phyloP scores from a whole-genome alignment of 768 basidiomycete genomes.

The Phanerochaete carnosa region DNA sequence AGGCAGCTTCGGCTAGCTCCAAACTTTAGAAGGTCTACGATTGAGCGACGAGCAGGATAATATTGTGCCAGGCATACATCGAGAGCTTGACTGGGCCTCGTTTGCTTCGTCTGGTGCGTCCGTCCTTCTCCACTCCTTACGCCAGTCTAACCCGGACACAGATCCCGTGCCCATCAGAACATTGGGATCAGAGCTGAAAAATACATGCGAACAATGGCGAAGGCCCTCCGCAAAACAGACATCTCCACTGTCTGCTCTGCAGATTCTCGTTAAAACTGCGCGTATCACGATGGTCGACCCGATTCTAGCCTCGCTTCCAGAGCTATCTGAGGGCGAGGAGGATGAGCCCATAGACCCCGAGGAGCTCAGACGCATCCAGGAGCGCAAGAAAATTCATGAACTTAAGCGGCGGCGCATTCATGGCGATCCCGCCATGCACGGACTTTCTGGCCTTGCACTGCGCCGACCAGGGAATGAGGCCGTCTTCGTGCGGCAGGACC shows the following conservation, averaged over 20 bases:
- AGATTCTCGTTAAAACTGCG: conserved; percentile 53
- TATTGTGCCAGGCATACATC: conserved; percentile 40
- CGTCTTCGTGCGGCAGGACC: conserved; percentile 53
- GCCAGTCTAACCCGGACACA: conserved; percentile 20
- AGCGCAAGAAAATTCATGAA: conserved; percentile 51
- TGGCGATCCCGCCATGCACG: conserved; percentile 16
- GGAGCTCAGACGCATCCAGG: conserved; percentile 39
- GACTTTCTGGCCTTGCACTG: conserved; percentile 16
- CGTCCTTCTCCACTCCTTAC: background rate
- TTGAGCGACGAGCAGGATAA: conserved; percentile 44
- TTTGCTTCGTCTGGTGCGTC: conserved; percentile 54
- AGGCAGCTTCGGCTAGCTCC: background rate
- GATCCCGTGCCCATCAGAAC: conserved; percentile 53
- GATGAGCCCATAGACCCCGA: conserved; percentile 38
- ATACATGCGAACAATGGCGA: conserved; percentile 33
- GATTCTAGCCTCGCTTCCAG: conserved; percentile 30
- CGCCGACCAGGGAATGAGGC: conserved; percentile 28
- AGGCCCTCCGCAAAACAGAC: conserved; percentile 39
- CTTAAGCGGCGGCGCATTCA: conserved; percentile 52
- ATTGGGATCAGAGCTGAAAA: conserved; percentile 38
- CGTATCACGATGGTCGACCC: conserved; percentile 48
- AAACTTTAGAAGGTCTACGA: conserved; percentile 20
- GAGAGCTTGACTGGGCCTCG: conserved; percentile 59
- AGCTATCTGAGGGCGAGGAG: conserved; percentile 24
- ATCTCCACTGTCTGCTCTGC: conserved; percentile 50